phyloP scores from a whole-genome alignment of 2,329 filamentous ascomycete genomes.

The Talaromyces sp. region DNA sequence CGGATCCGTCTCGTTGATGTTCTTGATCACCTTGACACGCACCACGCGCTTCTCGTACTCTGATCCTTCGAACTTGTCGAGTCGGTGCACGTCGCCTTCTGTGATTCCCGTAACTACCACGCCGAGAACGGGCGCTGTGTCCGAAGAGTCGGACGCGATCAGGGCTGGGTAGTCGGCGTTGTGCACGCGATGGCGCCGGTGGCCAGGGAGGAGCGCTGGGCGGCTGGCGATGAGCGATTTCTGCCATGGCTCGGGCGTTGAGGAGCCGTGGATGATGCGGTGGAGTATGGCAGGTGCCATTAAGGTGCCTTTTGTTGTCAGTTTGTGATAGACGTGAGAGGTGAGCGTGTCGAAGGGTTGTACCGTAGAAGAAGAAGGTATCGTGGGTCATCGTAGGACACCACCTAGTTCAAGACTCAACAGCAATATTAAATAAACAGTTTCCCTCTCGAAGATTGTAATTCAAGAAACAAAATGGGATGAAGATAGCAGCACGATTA shows the following conservation, averaged over 20 bases:
- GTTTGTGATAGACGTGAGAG: background rate
- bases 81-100: slow-evolving; percentile 64
- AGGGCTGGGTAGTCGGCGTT: slow-evolving; percentile 78
- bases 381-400: slow-evolving; percentile 40
- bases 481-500: background rate
- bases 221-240: slow-evolving; percentile 56
- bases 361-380: slow-evolving; percentile 62
- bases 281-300: slow-evolving; percentile 88
- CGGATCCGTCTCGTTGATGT: slow-evolving; percentile 17
- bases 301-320: slow-evolving; percentile 44
- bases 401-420: background rate
- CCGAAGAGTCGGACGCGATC: slow-evolving; percentile 29
- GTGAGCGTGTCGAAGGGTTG: background rate
- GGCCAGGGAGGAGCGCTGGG: slow-evolving; percentile 70
- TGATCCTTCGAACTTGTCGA: slow-evolving; percentile 77
- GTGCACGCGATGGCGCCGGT: slow-evolving; percentile 66
- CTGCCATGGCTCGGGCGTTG: slow-evolving; percentile 47
- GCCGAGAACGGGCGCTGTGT: slow-evolving; percentile 57
- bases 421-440: background rate
- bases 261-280: slow-evolving; percentile 69
- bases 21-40: slow-evolving; percentile 37
- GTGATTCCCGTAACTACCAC: slow-evolving; percentile 74
- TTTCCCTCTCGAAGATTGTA: background rate
- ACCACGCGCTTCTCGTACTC: slow-evolving; percentile 61
- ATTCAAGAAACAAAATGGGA: slow-evolving; percentile 2